phyloP scores from a whole-genome alignment of 768 basidiomycete genomes.

The Leccinellum rugosiceps region DNA sequence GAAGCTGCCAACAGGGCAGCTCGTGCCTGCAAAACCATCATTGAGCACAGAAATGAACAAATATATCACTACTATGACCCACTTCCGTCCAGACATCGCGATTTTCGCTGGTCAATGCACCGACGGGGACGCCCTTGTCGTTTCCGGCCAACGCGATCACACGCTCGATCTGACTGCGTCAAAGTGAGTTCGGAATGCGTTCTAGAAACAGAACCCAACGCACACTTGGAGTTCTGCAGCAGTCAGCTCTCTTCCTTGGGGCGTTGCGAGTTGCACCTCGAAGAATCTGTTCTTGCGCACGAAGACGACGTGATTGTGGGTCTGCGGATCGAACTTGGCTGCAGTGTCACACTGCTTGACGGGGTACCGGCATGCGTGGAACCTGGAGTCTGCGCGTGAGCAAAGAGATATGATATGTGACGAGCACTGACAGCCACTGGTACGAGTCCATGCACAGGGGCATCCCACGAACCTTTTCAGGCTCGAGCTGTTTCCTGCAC shows the following conservation, averaged over 20 bases:
- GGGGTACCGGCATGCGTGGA: slow-evolving; percentile 92
- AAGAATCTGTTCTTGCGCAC: slow-evolving; percentile 91
- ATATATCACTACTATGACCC: slow-evolving; percentile 42
- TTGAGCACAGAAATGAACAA: neutral
- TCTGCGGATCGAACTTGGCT: slow-evolving; percentile 67
- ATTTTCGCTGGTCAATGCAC: slow-evolving; percentile 85
- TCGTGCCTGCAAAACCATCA: slow-evolving; percentile 40
- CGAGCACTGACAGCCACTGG: slow-evolving; percentile 62
- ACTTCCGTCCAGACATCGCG: slow-evolving; percentile 89
- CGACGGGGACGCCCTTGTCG: slow-evolving; percentile 51
- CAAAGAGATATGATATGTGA: neutral
- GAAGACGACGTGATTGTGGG: slow-evolving; percentile 87
- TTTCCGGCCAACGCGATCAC: slow-evolving; percentile 64
- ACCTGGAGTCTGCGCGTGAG: slow-evolving; percentile 40
- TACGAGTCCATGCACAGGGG: slow-evolving; percentile 94
- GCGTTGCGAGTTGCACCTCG: slow-evolving; percentile 66
- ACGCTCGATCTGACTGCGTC: slow-evolving; percentile 57
- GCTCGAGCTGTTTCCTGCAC: slow-evolving; percentile 70
- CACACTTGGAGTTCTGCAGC: slow-evolving; percentile 80
- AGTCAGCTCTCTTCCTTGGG: slow-evolving; percentile 66
- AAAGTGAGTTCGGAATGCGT: neutral
- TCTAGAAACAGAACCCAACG: slow-evolving; percentile 14
- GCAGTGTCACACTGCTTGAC: slow-evolving; percentile 80
- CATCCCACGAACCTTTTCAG: slow-evolving; percentile 74
- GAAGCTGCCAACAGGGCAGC: slow-evolving; percentile 62